A percentile compares a stretch with the other conserved stretches of the same genome.
These are phyloP conservation scores for Codiaeum variegatum DNA, from an alignment of 441 rosid species.

Conservation along the genomic window DNA sequence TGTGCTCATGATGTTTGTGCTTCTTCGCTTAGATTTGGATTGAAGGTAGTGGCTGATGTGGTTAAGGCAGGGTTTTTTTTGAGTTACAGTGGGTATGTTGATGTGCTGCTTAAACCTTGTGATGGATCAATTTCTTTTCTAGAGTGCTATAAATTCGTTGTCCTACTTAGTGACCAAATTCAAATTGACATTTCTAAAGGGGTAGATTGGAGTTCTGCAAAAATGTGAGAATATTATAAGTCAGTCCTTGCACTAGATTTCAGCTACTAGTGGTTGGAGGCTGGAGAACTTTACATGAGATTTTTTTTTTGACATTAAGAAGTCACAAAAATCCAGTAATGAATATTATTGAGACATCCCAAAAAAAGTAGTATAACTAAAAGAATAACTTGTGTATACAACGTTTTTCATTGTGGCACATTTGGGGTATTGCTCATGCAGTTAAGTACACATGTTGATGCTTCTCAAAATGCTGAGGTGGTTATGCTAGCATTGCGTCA, in stretches of 20 bases:
- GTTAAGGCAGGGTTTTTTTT: neutral
- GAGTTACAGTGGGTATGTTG: neutral
- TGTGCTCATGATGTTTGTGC: neutral
- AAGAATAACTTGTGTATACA: neutral
- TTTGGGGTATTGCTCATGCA: neutral
- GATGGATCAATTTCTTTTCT: neutral
- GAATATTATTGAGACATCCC: neutral
- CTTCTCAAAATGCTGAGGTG: neutral
- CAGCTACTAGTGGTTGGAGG: neutral
- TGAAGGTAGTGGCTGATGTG: neutral
- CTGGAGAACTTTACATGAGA: neutral
- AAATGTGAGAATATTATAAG: slow-evolving; percentile 5
- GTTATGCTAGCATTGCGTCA: neutral
- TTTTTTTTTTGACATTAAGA: slow-evolving; percentile 4
- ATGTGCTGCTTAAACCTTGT: neutral
- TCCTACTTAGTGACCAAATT: neutral
- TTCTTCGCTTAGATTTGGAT: slow-evolving; percentile 2
- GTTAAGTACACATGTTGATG: slow-evolving; percentile 1
- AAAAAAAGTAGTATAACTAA: neutral
- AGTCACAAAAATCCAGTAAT: neutral
- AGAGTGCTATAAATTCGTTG: neutral
- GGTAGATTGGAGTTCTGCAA: slow-evolving; percentile 1
- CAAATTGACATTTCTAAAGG: neutral
- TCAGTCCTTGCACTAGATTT: slow-evolving; percentile 9
- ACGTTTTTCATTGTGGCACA: neutral